Conservation (phyloP, 106 monocot species). For the Iris macrosiphon region DNA sequence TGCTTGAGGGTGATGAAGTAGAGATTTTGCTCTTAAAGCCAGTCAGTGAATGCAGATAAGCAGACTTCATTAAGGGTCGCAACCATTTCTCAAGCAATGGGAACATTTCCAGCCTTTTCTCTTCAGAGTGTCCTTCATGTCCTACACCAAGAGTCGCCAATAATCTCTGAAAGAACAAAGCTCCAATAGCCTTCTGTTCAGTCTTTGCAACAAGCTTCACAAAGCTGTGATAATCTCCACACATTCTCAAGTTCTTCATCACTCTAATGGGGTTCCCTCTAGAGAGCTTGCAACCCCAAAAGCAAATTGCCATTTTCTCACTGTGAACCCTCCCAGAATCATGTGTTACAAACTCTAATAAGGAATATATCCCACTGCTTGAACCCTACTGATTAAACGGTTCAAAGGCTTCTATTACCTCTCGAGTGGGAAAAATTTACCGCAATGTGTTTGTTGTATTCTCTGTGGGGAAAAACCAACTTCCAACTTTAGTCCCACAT, state of each 20-base stretch:
- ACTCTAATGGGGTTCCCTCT: slow-evolving; percentile 44
- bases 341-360: slow-evolving; percentile 47
- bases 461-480: no score
- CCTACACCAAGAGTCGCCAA: slow-evolving; percentile 47
- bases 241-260: slow-evolving; percentile 64
- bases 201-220: slow-evolving; percentile 37
- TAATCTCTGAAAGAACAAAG: slow-evolving; percentile 62
- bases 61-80: no score
- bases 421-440: slow-evolving; percentile 55
- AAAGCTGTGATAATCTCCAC: slow-evolving; percentile 59
- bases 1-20: no score
- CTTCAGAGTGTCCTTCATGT: no score
- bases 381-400: slow-evolving; percentile 29
- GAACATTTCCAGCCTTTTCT: no score
- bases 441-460: no score
- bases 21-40: no score
- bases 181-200: slow-evolving; percentile 35
- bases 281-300: slow-evolving; percentile 34
- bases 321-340: slow-evolving; percentile 45
- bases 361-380: slow-evolving; percentile 34
- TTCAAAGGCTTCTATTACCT: slow-evolving; percentile 24
- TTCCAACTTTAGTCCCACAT: no score
- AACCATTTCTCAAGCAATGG: no score
- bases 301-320: slow-evolving; percentile 60
- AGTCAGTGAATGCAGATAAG: no score